Conservation (phyloP, 768 basidiomycete genomes). For the Hydnum rufescens region DNA sequence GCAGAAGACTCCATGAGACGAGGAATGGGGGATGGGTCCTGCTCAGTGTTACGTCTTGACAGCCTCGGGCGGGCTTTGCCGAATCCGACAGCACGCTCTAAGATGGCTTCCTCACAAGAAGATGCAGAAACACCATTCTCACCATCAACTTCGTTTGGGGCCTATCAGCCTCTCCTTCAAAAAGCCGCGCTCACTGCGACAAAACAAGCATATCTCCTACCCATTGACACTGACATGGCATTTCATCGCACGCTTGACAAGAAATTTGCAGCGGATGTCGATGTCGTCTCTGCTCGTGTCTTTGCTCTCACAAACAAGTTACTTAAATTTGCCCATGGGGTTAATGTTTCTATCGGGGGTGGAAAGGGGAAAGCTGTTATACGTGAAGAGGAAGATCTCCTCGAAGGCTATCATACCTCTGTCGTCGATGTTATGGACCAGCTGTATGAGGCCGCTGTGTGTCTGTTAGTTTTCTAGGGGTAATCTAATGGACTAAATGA, state of each 20-base stretch:
- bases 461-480: slow-evolving; percentile 12
- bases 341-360: slow-evolving; percentile 16
- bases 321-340: slow-evolving; percentile 26
- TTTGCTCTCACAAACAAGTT: slow-evolving; percentile 47
- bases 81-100: no score
- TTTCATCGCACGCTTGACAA: slow-evolving; percentile 80
- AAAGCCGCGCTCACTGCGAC: slow-evolving; percentile 41
- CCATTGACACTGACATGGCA: slow-evolving; percentile 34
- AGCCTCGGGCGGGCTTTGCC: no score
- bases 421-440: slow-evolving; percentile 76
- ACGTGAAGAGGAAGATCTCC: slow-evolving; percentile 54
- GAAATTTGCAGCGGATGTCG: slow-evolving; percentile 46
- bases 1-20: neutral
- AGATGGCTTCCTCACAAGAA: no score
- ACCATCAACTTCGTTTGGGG: slow-evolving; percentile 22
- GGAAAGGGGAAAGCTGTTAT: slow-evolving; percentile 37
- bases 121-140: neutral
- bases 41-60: neutral
- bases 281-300: slow-evolving; percentile 44
- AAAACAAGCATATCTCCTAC: slow-evolving; percentile 5
- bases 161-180: slow-evolving; percentile 40
- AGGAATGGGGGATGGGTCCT: neutral
- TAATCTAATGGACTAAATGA: neutral
- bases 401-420: slow-evolving; percentile 59
- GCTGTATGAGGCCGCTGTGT: slow-evolving; percentile 64